A percentile compares a stretch with the other conserved stretches of the same genome.
Evolutionary conservation across 805 yeast genomes (phyloP).

Genomic region (Monosporozyma aquatica): DNA sequence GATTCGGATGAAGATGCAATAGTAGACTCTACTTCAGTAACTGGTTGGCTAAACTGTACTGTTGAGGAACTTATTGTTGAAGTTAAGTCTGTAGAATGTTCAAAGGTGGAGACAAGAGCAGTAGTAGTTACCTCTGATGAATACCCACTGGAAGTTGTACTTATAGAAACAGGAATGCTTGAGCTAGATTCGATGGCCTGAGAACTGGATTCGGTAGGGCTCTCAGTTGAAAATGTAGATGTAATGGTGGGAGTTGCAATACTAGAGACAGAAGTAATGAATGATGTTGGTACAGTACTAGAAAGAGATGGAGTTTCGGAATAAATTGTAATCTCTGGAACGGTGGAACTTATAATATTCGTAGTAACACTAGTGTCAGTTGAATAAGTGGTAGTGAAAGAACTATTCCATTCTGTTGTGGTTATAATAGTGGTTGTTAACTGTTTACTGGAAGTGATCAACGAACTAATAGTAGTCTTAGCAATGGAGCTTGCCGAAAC

Average conservation of each 20-base stretch:
- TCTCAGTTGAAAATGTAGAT: slow-evolving; percentile 6
- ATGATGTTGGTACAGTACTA: slow-evolving; percentile 4
- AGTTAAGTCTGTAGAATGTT: no score
- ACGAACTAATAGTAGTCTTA: neutral
- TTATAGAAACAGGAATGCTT: no score
- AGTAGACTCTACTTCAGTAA: no score
- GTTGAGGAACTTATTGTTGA: no score
- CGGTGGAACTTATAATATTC: slow-evolving; percentile 2
- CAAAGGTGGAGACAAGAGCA: no score
- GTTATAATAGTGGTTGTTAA: slow-evolving; percentile 5
- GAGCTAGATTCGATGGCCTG: neutral
- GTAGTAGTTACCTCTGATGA: no score
- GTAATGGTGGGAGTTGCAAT: slow-evolving; percentile 3
- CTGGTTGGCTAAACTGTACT: no score
- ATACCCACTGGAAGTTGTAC: no score
- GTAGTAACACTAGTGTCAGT: slow-evolving; percentile 5
- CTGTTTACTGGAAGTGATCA: neutral
- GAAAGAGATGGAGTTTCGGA: slow-evolving; percentile 11
- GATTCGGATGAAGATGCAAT: no score
- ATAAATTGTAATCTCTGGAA: slow-evolving; percentile 10
- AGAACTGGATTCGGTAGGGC: neutral
- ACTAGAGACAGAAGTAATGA: slow-evolving; percentile 7
- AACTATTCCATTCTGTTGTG: slow-evolving; percentile 9
- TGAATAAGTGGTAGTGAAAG: slow-evolving; percentile 9
- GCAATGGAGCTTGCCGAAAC: neutral